These are phyloP conservation scores for Biscogniauxia sp. DNA, from an alignment of 2,329 filamentous ascomycete species.

Conservation along the genomic window DNA sequence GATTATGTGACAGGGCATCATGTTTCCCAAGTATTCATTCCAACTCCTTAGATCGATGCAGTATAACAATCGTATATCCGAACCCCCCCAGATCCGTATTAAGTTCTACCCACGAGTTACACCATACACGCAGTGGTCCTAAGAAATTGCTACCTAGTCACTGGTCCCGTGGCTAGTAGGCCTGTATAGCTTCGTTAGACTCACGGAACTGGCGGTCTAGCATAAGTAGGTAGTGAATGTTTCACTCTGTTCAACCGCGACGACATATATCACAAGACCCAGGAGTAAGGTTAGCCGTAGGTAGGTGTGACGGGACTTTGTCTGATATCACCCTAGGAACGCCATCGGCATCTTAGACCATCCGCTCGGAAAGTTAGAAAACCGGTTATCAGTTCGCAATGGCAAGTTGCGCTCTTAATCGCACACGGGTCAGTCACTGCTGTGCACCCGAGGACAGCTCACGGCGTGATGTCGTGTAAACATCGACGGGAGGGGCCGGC, in stretches of 20 bases:
- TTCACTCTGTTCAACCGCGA: neutral
- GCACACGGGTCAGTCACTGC: neutral
- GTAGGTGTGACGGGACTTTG: neutral
- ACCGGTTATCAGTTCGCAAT: neutral
- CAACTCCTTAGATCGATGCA: too few relatives aligned
- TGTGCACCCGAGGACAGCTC: neutral
- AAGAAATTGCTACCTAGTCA: neutral
- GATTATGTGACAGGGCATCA: too few relatives aligned
- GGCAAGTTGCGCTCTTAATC: neutral
- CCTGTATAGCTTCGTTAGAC: neutral
- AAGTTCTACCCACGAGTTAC: too few relatives aligned
- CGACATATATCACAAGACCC: neutral
- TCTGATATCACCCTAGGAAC: neutral
- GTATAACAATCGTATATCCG: too few relatives aligned
- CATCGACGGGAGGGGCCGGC: neutral
- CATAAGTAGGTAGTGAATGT: neutral
- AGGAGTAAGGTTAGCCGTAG: neutral
- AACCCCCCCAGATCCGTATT: too few relatives aligned
- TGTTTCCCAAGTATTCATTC: too few relatives aligned
- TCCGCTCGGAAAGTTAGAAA: neutral
- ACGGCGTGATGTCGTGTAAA: neutral
- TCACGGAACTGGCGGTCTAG: neutral
- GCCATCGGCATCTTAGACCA: neutral
- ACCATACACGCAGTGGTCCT: too few relatives aligned
- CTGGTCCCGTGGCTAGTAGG: neutral